Conservation (phyloP, 179 eudicot genomes). For the Gypsophila paniculata region DNA sequence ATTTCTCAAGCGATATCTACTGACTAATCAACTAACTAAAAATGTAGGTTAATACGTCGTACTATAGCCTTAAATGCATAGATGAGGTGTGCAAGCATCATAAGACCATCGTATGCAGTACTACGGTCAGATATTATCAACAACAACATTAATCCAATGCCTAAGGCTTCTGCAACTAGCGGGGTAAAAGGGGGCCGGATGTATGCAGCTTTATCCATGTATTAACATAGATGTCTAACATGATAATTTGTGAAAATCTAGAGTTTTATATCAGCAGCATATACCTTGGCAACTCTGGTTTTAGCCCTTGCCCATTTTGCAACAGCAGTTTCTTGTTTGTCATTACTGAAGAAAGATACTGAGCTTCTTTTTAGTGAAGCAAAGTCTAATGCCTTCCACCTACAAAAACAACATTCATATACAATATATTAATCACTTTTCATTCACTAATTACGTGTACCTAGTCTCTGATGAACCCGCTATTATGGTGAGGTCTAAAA, state of each 20-base stretch:
- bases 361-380: slow-evolving; percentile 73
- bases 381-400: slow-evolving; percentile 95
- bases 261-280: not conserved
- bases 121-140: too few relatives aligned
- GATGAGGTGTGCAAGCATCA: too few relatives aligned
- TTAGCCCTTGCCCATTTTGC: slow-evolving; percentile 85
- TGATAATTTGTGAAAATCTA: too few relatives aligned
- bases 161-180: too few relatives aligned
- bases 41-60: not conserved
- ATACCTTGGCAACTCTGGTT: slow-evolving; percentile 81
- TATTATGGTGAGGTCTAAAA: not conserved
- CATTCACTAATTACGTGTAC: not conserved
- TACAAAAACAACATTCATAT: slow-evolving; percentile 23
- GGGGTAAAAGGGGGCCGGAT: too few relatives aligned
- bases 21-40: not conserved
- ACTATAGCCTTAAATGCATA: too few relatives aligned
- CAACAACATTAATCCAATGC: too few relatives aligned
- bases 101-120: too few relatives aligned
- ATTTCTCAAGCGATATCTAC: not conserved
- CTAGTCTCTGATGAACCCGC: not conserved
- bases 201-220: too few relatives aligned
- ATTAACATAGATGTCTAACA: too few relatives aligned
- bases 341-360: slow-evolving; percentile 64
- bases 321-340: slow-evolving; percentile 71
- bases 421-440: not conserved